phyloP scores from a whole-genome alignment of 2,329 filamentous ascomycete genomes.

The Xylogone sp. region DNA sequence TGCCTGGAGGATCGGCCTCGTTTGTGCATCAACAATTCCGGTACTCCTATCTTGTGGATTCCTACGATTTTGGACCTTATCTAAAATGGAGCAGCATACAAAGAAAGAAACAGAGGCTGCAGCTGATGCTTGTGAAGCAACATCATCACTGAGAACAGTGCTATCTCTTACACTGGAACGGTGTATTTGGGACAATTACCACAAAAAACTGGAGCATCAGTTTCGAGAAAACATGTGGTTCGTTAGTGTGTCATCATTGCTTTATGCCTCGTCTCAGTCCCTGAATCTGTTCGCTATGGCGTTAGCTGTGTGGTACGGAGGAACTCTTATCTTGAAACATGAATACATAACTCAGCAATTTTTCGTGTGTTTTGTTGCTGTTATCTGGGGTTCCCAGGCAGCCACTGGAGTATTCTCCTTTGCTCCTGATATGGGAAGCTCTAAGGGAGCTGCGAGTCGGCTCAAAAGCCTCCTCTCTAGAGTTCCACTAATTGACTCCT shows the following conservation, averaged over 20 bases:
- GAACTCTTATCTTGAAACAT: constrained; percentile 32
- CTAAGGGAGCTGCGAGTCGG: neutral
- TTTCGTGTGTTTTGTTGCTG: constrained; percentile 47
- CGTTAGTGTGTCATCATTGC: constrained; percentile 19
- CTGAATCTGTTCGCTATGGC: constrained; percentile 30
- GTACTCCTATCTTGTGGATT: constrained; percentile 36
- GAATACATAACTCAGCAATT: constrained; percentile 40
- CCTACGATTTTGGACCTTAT: constrained; percentile 37
- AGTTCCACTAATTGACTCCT: constrained; percentile 73
- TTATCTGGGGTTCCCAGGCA: constrained; percentile 30
- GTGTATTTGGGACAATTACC: constrained; percentile 30
- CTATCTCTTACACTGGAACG: constrained; percentile 38
- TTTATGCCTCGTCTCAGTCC: constrained; percentile 20
- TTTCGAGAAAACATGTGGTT: constrained; percentile 10
- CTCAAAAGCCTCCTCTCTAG: constrained; percentile 66
- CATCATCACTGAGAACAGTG: constrained; percentile 41
- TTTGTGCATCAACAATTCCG: constrained; percentile 17
- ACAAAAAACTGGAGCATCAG: constrained; percentile 25
- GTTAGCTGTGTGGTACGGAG: constrained; percentile 36
- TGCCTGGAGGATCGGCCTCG: constrained; percentile 44
- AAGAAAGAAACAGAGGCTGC: constrained; percentile 36
- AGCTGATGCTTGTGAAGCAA: constrained; percentile 41
- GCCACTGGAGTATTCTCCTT: constrained; percentile 10
- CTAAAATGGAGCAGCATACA: constrained; percentile 35
- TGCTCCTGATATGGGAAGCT: neutral